Evolutionary conservation across 257 asterid species (phyloP).

Genomic region (Fraxinus quadrangulata): DNA sequence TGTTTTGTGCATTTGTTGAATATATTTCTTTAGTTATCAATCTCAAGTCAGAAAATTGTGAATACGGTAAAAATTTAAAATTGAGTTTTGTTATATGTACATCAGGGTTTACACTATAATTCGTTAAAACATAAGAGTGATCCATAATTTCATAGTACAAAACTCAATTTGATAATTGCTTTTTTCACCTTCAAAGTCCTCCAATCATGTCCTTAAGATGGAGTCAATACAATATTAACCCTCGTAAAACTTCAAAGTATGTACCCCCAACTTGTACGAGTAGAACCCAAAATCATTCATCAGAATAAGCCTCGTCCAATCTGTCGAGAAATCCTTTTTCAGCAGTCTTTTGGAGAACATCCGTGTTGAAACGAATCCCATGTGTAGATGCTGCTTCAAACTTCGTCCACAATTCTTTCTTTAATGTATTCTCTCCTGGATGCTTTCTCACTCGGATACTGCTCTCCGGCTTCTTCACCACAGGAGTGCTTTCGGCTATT

Average conservation of each 20-base stretch:
- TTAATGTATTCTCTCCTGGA: slow-evolving; percentile 96
- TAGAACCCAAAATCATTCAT: slow-evolving; percentile 30
- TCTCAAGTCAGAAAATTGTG: no score
- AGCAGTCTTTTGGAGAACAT: slow-evolving; percentile 30
- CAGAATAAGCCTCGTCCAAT: slow-evolving; percentile 68
- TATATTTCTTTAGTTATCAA: no score
- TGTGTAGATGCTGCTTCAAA: slow-evolving; percentile 80
- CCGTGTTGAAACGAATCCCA: slow-evolving; percentile 36
- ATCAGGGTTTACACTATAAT: no score
- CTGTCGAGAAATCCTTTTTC: slow-evolving; percentile 72
- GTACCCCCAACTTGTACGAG: slow-evolving; percentile 3
- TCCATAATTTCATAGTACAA: neutral
- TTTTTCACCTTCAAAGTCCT: slow-evolving; percentile 17
- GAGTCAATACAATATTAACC: slow-evolving; percentile 4
- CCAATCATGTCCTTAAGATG: neutral
- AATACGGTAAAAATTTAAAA: no score
- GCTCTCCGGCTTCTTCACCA: slow-evolving; percentile 57
- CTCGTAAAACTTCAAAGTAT: slow-evolving; percentile 6
- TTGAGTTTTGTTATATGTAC: no score
- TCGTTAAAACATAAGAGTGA: no score
- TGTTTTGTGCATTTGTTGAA: no score
- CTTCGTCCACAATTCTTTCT: slow-evolving; percentile 83
- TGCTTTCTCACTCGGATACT: slow-evolving; percentile 52
- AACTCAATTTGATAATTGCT: neutral
- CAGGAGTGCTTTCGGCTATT: slow-evolving; percentile 62